Evolutionary conservation across 116 monocot species (phyloP), one percentile per base, ranked within the genome.

Genomic region (Papilionanthe hybrid): DNA sequence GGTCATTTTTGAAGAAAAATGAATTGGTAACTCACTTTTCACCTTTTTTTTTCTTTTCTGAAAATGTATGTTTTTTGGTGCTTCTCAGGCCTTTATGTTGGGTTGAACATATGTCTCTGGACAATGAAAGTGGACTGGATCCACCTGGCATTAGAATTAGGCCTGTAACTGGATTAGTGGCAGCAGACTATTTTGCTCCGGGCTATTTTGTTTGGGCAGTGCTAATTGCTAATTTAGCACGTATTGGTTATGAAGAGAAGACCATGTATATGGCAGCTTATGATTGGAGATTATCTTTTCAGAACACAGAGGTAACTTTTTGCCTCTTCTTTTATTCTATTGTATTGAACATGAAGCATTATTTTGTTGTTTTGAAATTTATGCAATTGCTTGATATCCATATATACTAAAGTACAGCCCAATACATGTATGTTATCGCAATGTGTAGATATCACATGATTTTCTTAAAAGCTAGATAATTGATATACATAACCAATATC

Each of bases 131-230:
- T 74, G 98, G 98, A 83, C 81, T 95, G 82, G 98, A 99, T 86
- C 94, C 94, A 79, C 81, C 91, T 57, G 90, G 88, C 56, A 77
- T 99, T 81, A 91, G 95, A 84, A 86, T 99, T 74, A 89, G 98
- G 72, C 91, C 98, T 53, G 95, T 99, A 5, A 90, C 91, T 50
- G 98, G 98, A 43, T 93, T 99, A 79, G 98, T 99, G 20, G 98
- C 98, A 43, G 98, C 98, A 28, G 98, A 99, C 78, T 99, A 99
- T 83, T 99, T 99, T 84, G 91, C 90, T 77, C 91, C 98, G 78
- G 93, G 98, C 30, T 99, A 99, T 80, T 99, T 99, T 90, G 95
- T 99, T 18, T 99, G 98, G 98, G 98, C 98, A 29, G 98, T 99
- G 43, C 86, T 99, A 60, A 99, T 99, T 83, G 98, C 98, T 81